phyloP scores from a whole-genome alignment of 805 yeast genomes.

The Crinitomyces ghanaensis region DNA sequence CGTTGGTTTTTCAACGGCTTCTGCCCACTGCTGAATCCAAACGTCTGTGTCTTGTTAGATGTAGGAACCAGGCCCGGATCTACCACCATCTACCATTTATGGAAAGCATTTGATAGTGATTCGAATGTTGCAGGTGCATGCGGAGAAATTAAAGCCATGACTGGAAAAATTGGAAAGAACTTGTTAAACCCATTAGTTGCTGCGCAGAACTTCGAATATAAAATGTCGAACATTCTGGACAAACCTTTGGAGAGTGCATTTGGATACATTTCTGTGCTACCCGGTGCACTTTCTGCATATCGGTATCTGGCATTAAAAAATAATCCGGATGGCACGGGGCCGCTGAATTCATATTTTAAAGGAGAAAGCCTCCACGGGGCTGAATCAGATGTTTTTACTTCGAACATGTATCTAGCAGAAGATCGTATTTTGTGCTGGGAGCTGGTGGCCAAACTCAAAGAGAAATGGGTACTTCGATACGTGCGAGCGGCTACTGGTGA shows the following conservation, averaged over 20 bases:
- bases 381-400: slow-evolving; percentile 74
- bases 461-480: slow-evolving; percentile 82
- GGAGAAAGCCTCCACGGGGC: slow-evolving; percentile 62
- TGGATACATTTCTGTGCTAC: slow-evolving; percentile 87
- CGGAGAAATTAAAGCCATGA: slow-evolving; percentile 93
- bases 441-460: slow-evolving; percentile 71
- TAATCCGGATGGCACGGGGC: slow-evolving; percentile 87
- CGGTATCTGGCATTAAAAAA: slow-evolving; percentile 78
- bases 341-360: slow-evolving; percentile 75
- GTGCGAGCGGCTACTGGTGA: slow-evolving; percentile 91
- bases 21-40: slow-evolving; percentile 46
- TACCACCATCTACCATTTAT: slow-evolving; percentile 78
- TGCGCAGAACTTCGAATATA: slow-evolving; percentile 92
- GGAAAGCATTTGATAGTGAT: slow-evolving; percentile 96
- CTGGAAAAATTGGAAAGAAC: slow-evolving; percentile 77
- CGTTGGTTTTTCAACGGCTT: slow-evolving; percentile 61
- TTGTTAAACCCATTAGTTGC: slow-evolving; percentile 87
- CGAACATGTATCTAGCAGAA: slow-evolving; percentile 95
- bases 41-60: slow-evolving; percentile 55
- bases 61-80: slow-evolving; percentile 97
- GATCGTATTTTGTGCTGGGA: slow-evolving; percentile 97
- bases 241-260: slow-evolving; percentile 88
- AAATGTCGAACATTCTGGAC: slow-evolving; percentile 91
- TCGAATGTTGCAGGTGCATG: slow-evolving; percentile 99
- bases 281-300: slow-evolving; percentile 94